Evolutionary conservation across 2,329 filamentous ascomycete genomes (phyloP).

Genomic region (Ceratocystiopsis sp.): DNA sequence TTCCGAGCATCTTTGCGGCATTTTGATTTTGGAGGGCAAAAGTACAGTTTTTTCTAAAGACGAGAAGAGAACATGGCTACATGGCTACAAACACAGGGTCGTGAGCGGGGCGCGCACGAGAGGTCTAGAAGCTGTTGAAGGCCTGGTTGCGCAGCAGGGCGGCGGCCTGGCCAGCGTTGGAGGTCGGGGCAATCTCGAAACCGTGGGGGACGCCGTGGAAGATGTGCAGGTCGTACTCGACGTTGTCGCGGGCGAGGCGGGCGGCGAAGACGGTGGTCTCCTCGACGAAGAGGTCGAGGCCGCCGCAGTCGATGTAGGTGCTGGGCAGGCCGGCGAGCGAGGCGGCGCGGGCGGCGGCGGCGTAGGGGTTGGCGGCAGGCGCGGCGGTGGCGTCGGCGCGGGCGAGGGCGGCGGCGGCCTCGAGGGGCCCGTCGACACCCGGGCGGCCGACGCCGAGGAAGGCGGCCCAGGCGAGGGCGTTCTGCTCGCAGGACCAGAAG

Average conservation of each 20-base stretch:
- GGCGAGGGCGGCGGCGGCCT: conserved; percentile 2
- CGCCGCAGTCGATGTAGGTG: conserved; percentile 22
- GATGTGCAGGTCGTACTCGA: conserved; percentile 23
- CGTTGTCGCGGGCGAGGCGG: conserved; percentile 15
- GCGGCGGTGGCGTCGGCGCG: neutral
- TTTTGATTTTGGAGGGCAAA: too few relatives aligned
- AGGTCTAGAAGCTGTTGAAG: conserved; percentile 2
- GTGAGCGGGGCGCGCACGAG: too few relatives aligned
- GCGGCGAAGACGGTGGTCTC: conserved; percentile 18
- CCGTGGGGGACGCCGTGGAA: conserved; percentile 24
- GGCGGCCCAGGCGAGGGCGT: conserved; percentile 12
- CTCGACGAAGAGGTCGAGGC: conserved; percentile 21
- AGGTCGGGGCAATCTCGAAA: conserved; percentile 13
- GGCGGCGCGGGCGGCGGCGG: conserved; percentile 11
- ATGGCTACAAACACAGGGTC: too few relatives aligned
- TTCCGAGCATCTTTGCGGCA: too few relatives aligned
- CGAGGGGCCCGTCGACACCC: neutral
- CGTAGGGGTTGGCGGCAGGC: conserved; percentile 8
- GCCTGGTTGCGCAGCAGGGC: conserved; percentile 8
- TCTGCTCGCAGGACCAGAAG: conserved; percentile 11
- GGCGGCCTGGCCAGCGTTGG: conserved; percentile 11
- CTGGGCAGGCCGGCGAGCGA: conserved; percentile 16
- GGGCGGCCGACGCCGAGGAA: conserved; percentile 10
- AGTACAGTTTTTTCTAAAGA: too few relatives aligned
- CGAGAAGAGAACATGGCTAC: too few relatives aligned